A percentile compares a stretch with the other conserved stretches of the same genome.
phyloP scores from a whole-genome alignment of 345 rosid genomes.

The Triadica sebifera region DNA sequence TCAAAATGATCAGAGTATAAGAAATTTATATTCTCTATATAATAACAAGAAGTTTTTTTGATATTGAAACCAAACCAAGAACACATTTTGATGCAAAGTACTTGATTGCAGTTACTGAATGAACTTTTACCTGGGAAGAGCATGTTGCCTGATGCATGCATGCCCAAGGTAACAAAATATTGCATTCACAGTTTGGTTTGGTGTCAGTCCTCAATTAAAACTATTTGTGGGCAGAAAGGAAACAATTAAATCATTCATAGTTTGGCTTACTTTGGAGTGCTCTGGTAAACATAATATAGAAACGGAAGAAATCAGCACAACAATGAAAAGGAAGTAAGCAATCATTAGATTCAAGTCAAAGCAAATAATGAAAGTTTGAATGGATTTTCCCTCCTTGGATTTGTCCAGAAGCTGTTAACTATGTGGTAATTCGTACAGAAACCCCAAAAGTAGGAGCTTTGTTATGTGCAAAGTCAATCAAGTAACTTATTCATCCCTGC shows the following conservation, averaged over 20 bases:
- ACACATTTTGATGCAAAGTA: background rate
- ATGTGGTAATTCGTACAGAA: no score
- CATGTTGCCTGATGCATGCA: background rate
- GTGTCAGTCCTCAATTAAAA: background rate
- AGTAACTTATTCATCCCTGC: background rate
- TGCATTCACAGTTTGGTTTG: background rate
- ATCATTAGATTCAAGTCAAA: no score
- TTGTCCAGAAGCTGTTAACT: no score
- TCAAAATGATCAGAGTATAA: background rate
- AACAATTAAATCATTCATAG: background rate
- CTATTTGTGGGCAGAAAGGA: no score
- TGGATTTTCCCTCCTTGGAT: no score
- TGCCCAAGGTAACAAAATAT: background rate
- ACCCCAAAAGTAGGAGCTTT: no score
- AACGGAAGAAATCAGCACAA: no score
- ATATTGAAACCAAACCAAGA: background rate
- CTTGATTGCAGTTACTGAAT: background rate
- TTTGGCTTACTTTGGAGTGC: background rate
- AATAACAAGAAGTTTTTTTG: no score
- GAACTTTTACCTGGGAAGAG: background rate
- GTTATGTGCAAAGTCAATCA: background rate
- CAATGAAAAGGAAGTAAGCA: no score
- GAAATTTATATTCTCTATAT: background rate
- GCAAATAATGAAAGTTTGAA: no score
- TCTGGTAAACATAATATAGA: no score